phyloP scores from a whole-genome alignment of 2,329 filamentous ascomycete species.

The Didymosphaeria variabile region DNA sequence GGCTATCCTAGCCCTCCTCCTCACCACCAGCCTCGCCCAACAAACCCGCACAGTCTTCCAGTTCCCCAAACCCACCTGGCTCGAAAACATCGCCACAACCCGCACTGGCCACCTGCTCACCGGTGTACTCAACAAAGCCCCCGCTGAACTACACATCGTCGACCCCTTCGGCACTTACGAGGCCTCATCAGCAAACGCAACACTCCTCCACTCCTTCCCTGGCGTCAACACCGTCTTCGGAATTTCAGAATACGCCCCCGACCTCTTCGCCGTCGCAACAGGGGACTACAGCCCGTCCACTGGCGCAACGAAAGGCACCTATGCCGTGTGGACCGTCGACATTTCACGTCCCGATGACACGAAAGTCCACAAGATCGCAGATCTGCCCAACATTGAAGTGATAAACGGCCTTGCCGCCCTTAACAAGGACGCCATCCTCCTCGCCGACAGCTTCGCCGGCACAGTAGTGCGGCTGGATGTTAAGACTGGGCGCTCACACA shows the following conservation, averaged over 20 bases:
- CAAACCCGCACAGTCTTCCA: slow-evolving; percentile 5
- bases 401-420: slow-evolving; percentile 3
- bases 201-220: slow-evolving; percentile 40
- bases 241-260: slow-evolving; percentile 45
- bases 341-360: background rate
- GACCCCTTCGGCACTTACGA: background rate
- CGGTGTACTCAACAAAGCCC: background rate
- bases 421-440: background rate
- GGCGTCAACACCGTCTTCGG: slow-evolving; percentile 38
- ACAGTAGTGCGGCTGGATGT: background rate
- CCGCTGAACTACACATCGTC: slow-evolving; percentile 5
- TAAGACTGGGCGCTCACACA: background rate
- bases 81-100: slow-evolving; percentile 9
- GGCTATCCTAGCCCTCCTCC: background rate
- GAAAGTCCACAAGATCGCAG: slow-evolving; percentile 5
- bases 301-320: slow-evolving; percentile 18
- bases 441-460: slow-evolving; percentile 5
- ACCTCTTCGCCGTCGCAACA: slow-evolving; percentile 46
- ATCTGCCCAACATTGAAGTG: background rate
- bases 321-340: slow-evolving; percentile 30
- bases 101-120: slow-evolving; percentile 5
- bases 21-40: background rate
- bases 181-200: slow-evolving; percentile 1
- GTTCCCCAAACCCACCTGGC: slow-evolving; percentile 7
- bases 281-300: slow-evolving; percentile 21